Percentiles rank a stretch among this genome's conserved stretches.
Conservation (phyloP, 73 alveolate species). For the Durusdinium trenchii region DNA sequence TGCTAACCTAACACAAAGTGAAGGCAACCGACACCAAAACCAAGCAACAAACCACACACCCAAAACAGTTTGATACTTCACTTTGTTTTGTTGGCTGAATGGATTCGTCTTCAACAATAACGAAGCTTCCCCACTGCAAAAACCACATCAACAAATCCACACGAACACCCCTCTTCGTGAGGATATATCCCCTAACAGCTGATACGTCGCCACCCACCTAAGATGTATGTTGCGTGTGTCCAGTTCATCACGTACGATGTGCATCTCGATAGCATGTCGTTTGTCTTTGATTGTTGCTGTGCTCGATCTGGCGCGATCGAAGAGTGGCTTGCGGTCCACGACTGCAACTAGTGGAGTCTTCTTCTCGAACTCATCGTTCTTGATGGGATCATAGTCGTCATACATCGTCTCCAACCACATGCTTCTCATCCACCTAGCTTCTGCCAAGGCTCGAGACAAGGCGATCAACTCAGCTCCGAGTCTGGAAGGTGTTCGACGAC, state of each 20-base stretch:
- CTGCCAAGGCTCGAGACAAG: not conserved
- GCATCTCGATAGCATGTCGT: not conserved
- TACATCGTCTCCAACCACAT: conserved; percentile 9
- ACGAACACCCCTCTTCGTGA: not conserved
- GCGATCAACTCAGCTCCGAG: conserved; percentile 18
- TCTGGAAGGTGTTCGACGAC: conserved; percentile 1
- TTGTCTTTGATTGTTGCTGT: not conserved
- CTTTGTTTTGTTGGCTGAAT: not conserved
- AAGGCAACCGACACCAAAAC: not conserved
- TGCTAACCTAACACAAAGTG: too few relatives aligned
- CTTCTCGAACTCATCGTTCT: not conserved
- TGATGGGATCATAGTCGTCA: not conserved
- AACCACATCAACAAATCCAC: not conserved
- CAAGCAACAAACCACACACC: conserved; percentile 2
- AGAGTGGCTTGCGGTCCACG: not conserved
- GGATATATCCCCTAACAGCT: not conserved
- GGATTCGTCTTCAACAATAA: conserved; percentile 24
- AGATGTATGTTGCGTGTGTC: not conserved
- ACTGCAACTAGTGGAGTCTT: not conserved
- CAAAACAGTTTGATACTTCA: not conserved
- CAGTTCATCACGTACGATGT: not conserved
- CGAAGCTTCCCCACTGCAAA: not conserved
- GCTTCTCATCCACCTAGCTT: not conserved
- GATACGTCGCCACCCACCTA: conserved; percentile 7
- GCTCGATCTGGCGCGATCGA: not conserved